phyloP scores from a whole-genome alignment of 345 rosid species.

The Eutrema japonicum region DNA sequence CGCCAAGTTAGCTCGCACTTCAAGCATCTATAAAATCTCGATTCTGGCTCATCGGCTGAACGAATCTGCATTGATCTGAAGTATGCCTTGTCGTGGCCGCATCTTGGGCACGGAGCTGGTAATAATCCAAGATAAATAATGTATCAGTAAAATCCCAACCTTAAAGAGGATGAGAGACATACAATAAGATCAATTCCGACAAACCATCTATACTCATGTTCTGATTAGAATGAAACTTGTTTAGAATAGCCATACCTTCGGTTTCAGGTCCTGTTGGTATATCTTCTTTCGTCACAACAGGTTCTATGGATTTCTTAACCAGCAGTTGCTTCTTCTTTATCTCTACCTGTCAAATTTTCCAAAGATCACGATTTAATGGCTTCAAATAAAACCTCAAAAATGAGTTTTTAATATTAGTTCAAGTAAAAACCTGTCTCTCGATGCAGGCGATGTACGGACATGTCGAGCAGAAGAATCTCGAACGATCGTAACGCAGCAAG shows the following conservation, averaged over 20 bases:
- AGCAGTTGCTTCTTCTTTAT: conserved; percentile 43
- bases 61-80: conserved; percentile 47
- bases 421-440: conserved; percentile 29
- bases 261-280: conserved; percentile 39
- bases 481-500: conserved; percentile 37
- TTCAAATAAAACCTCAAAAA: background rate
- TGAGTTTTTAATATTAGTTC: background rate
- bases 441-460: conserved; percentile 42
- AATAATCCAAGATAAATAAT: background rate
- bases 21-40: conserved; percentile 43
- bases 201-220: background rate
- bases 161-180: background rate
- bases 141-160: background rate
- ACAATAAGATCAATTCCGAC: background rate
- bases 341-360: conserved; percentile 34
- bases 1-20: conserved; percentile 45
- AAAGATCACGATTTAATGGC: background rate
- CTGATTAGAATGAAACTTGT: background rate
- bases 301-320: conserved; percentile 37
- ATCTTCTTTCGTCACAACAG: conserved; percentile 36
- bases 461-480: conserved; percentile 39
- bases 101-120: conserved; percentile 43
- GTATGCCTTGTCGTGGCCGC: conserved; percentile 41
- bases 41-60: conserved; percentile 47
- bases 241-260: conserved; percentile 28